Percentiles rank a stretch among this genome's conserved stretches.
These are phyloP conservation scores for Volvox carteri DNA, from an alignment of 163 green algal species.

Conservation along the genomic window DNA sequence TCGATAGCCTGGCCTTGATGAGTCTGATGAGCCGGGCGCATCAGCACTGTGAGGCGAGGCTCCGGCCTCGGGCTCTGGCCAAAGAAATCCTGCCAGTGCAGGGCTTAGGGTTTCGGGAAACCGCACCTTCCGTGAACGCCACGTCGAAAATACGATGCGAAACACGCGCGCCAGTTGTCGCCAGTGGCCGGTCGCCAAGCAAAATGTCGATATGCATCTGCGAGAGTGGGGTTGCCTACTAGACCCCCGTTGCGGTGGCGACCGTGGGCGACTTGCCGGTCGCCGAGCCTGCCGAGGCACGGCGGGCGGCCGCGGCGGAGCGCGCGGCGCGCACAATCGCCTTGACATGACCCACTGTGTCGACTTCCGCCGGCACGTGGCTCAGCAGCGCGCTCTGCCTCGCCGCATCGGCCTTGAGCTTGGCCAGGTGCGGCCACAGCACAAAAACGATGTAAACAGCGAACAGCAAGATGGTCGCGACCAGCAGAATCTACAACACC, in stretches of 20 bases:
- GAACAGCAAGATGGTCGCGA: not conserved
- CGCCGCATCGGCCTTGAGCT: slow-evolving; percentile 36
- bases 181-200: too few species aligned
- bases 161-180: too few species aligned
- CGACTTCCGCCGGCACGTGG: slow-evolving; percentile 44
- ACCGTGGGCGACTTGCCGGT: not conserved
- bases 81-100: too few species aligned
- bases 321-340: not conserved
- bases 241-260: not conserved
- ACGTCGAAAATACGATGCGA: too few species aligned
- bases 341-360: slow-evolving; percentile 31
- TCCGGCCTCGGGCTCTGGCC: too few species aligned
- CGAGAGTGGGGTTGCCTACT: too few species aligned
- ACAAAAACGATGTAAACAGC: slow-evolving; percentile 28
- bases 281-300: not conserved
- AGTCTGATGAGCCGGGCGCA: too few species aligned
- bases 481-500: slow-evolving; percentile 32
- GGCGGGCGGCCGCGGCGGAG: not conserved
- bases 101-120: too few species aligned
- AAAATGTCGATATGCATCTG: too few species aligned
- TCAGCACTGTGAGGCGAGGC: too few species aligned
- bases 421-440: slow-evolving; percentile 48
- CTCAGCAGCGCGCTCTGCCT: slow-evolving; percentile 31
- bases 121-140: too few species aligned
- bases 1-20: too few species aligned